Base-by-base conservation (phyloP, 2,329 filamentous ascomycete genomes). In the Diaporthe amygdali region DNA sequence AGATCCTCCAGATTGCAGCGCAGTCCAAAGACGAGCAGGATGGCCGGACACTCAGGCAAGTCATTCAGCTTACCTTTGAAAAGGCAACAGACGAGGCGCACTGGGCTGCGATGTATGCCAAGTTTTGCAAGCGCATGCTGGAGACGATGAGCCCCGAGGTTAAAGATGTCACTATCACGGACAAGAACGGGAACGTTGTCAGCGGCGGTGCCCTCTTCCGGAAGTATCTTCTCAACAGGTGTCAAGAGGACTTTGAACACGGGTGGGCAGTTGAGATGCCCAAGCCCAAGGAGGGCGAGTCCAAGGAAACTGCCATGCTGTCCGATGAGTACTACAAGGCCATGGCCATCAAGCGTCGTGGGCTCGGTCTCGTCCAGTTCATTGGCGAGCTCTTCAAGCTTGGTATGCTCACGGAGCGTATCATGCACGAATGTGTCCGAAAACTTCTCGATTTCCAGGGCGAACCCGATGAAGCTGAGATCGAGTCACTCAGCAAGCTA, bases 301-400 rank as follows among this genome's bases (percentile, higher is more conserved):
- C 84, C 34, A 85, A 86, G 79, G 96, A 97, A 79, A 92, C 91
- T 64, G 92, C 86, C 56, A 91, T 98, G 87, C 84, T 99, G 76
- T 97, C 96, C 0, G 96, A 99, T 74, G 96, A 98, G 81, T 99
- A 99, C 86, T 99, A 99, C 82, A 85, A 91, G 75, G 96, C 94
- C 49, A 96, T 95, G 63, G 95, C 96, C 71, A 95, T 95, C 79
- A 99, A 99, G 88, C 92, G 96, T 84, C 93, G 95, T 82, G 96
- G 96, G 84, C 93, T 99, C 75, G 96, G 96, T 92, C 90, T 99
- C 27, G 96, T 99, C 74, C 96, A 98, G 84, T 99, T 99, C 85
- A 99, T 99, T 80, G 96, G 96, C 86, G 96, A 99, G 84, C 90
- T 99, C 55, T 99, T 97, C 90, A 99, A 98, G 88, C 91, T 99